Conservation (phyloP, 345 rosid species). For the Eutrema yunnanense region DNA sequence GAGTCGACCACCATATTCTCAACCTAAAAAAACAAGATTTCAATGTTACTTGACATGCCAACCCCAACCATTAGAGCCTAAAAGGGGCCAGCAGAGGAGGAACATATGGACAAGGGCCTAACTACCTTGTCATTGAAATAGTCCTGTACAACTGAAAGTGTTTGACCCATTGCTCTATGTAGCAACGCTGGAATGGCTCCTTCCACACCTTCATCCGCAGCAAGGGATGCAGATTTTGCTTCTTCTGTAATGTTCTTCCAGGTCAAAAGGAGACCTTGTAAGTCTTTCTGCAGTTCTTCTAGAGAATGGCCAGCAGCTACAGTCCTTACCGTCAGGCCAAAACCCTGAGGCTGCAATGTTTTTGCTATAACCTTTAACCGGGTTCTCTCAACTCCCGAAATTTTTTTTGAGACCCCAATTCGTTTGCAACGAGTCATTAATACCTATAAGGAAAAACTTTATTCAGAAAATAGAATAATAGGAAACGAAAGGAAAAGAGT, state of each 20-base stretch:
- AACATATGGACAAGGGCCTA: not conserved
- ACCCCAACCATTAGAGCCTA: not conserved
- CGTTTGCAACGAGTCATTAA: conserved; percentile 53
- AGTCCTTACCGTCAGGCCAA: conserved; percentile 87
- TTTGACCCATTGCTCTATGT: conserved; percentile 97
- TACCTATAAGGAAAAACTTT: conserved; percentile 43
- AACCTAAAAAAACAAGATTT: conserved; percentile 46
- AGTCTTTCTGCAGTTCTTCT: conserved; percentile 87
- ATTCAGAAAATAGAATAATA: conserved; percentile 18
- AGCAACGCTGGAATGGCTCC: conserved; percentile 83
- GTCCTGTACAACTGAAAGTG: conserved; percentile 94
- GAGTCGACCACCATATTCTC: conserved; percentile 89
- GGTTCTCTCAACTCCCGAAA: conserved; percentile 74
- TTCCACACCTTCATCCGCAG: conserved; percentile 93
- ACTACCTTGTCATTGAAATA: conserved; percentile 77
- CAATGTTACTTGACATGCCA: conserved; percentile 10
- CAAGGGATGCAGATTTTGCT: conserved; percentile 91
- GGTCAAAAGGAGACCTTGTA: conserved; percentile 74
- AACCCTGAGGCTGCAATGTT: conserved; percentile 84
- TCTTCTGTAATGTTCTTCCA: conserved; percentile 86
- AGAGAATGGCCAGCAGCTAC: conserved; percentile 87
- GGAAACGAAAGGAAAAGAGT: conserved; percentile 11
- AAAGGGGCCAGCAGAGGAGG: not conserved
- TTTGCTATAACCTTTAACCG: conserved; percentile 88
- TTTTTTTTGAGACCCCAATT: conserved; percentile 80